Evolutionary conservation across 495 filamentous ascomycete genomes (phyloP).

Genomic region (Aspergillus coremiiformis): DNA sequence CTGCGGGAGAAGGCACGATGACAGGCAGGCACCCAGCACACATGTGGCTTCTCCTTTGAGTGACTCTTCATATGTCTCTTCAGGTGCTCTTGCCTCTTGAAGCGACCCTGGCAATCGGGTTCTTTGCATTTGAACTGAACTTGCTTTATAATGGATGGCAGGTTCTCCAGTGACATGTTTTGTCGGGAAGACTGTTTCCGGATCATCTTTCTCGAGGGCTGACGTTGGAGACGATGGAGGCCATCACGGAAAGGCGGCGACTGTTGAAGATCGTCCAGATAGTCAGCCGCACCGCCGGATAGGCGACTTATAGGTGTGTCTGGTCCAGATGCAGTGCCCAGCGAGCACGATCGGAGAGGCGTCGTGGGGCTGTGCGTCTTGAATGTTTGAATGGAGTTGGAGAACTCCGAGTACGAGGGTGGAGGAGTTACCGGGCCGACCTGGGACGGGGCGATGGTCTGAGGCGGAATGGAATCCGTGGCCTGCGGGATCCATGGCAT

Average conservation of each 20-base stretch:
- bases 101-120: conserved; percentile 41
- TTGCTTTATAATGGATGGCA: conserved; percentile 36
- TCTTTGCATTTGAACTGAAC: conserved; percentile 45
- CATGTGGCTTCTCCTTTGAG: conserved; percentile 47
- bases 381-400: conserved; percentile 28
- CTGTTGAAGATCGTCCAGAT: conserved; percentile 33
- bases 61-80: conserved; percentile 58
- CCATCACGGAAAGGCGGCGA: conserved; percentile 35
- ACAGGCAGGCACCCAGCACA: conserved; percentile 42
- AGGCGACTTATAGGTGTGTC: conserved; percentile 36
- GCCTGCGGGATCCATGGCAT: conserved; percentile 32
- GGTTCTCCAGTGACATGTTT: conserved; percentile 34
- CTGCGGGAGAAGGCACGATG: conserved; percentile 40
- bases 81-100: conserved; percentile 57
- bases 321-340: conserved; percentile 33
- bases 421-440: conserved; percentile 36
- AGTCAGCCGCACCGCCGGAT: conserved; percentile 29
- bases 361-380: conserved; percentile 39
- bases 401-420: conserved; percentile 37
- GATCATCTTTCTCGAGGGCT: conserved; percentile 28
- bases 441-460: conserved; percentile 37
- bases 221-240: conserved; percentile 28
- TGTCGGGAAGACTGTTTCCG: conserved; percentile 36
- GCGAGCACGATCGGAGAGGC: conserved; percentile 34
- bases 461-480: conserved; percentile 30